Conservation (phyloP, 139 green algal species). For the Monoraphidium neglectum region DNA sequence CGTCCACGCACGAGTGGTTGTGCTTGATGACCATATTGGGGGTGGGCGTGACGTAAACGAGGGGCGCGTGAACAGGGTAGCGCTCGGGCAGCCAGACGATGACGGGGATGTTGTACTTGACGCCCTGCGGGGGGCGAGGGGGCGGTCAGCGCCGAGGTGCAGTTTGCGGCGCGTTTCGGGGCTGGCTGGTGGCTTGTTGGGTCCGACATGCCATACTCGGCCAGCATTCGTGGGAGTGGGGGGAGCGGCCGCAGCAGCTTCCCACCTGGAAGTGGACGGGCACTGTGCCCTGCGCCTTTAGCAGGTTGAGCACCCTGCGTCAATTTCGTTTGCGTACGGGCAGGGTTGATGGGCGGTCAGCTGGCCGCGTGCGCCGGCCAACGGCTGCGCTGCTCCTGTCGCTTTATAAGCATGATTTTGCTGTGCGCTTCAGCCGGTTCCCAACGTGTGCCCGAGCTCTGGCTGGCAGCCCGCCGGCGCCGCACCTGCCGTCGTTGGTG, state of each 20-base stretch:
- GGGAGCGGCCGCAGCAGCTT: not conserved
- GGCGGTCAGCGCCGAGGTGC: not conserved
- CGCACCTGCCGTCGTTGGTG: slow-evolving; percentile 62
- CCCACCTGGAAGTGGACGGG: slow-evolving; percentile 83
- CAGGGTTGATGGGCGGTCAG: too few relatives aligned
- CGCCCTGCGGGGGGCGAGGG: slow-evolving; percentile 37
- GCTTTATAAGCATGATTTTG: too few relatives aligned
- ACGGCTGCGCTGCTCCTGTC: too few relatives aligned
- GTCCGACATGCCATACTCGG: not conserved
- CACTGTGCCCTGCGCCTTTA: slow-evolving; percentile 86
- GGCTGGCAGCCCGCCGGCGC: too few relatives aligned
- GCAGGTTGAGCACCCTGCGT: slow-evolving; percentile 53
- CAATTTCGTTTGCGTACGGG: too few relatives aligned
- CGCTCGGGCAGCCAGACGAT: slow-evolving; percentile 80
- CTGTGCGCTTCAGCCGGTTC: too few relatives aligned
- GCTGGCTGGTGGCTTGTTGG: not conserved
- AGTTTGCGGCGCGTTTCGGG: not conserved
- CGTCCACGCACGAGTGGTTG: slow-evolving; percentile 75
- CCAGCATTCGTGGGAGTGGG: not conserved
- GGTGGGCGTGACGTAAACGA: slow-evolving; percentile 85
- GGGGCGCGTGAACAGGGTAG: slow-evolving; percentile 72
- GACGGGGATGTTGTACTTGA: slow-evolving; percentile 96
- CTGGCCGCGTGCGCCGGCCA: too few relatives aligned
- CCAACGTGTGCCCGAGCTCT: too few relatives aligned
- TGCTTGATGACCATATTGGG: slow-evolving; percentile 91